phyloP scores from a whole-genome alignment of 345 rosid genomes.

The Pugionium cornutum region DNA sequence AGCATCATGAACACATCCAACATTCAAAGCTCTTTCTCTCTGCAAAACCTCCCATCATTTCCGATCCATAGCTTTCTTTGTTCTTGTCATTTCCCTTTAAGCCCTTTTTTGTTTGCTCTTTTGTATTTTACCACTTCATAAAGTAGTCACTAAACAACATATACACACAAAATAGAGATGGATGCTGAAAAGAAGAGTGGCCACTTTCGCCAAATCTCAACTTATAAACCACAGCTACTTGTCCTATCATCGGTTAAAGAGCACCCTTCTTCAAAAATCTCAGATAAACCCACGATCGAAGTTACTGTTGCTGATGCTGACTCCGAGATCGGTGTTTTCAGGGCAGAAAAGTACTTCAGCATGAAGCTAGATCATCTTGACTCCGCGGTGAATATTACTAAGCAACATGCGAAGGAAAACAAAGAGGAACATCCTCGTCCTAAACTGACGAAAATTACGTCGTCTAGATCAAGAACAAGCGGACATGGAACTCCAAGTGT shows the following conservation, averaged over 20 bases:
- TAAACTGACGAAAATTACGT: slow-evolving; percentile 53
- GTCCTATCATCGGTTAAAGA: slow-evolving; percentile 40
- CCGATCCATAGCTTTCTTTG: slow-evolving; percentile 20
- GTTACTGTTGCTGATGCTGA: slow-evolving; percentile 42
- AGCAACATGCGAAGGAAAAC: slow-evolving; percentile 31
- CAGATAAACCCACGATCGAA: slow-evolving; percentile 25
- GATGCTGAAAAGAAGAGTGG: slow-evolving; percentile 37
- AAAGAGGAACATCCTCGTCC: slow-evolving; percentile 30
- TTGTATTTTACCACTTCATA: slow-evolving; percentile 24
- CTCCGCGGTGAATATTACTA: slow-evolving; percentile 35
- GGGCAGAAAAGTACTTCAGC: slow-evolving; percentile 84
- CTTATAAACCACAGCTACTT: slow-evolving; percentile 35
- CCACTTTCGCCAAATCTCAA: slow-evolving; percentile 36
- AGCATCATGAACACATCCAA: slow-evolving; percentile 25
- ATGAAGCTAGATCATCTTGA: slow-evolving; percentile 52
- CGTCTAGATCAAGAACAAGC: slow-evolving; percentile 41
- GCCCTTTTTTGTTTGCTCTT: slow-evolving; percentile 21
- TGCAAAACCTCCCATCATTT: slow-evolving; percentile 29
- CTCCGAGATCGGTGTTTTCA: slow-evolving; percentile 74
- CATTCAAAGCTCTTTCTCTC: slow-evolving; percentile 13
- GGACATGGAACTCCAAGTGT: slow-evolving; percentile 54
- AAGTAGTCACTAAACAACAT: slow-evolving; percentile 34
- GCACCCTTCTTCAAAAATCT: slow-evolving; percentile 31
- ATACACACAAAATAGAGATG: slow-evolving; percentile 33
- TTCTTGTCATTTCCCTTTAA: slow-evolving; percentile 26